Evolutionary conservation across 2,329 filamentous ascomycete species (phyloP), one percentile per base, ranked within the genome.

Genomic region (Curvularia verruculosa): DNA sequence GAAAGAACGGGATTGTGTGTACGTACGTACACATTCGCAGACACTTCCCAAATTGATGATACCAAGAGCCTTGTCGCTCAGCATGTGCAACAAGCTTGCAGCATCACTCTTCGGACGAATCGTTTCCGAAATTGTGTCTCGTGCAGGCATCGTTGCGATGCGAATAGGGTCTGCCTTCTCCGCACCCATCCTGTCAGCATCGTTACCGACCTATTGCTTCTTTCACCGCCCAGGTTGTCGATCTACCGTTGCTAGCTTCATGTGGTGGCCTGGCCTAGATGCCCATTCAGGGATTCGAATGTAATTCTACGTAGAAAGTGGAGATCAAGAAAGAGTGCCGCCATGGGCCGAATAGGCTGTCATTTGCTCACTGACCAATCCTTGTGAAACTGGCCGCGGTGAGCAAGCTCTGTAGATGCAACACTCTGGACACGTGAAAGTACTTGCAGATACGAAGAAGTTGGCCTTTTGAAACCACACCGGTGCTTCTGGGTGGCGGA

Each of bases 281-380:
- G 29, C 18, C 29, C 36, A 29, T 31, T 34, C 48, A 41, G 5
- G 39, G 9, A 24, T 24, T 43, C 34, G 15, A 8, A 44, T 47
- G 12, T 19, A 29, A 40, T 18, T 23, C 29, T 37, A 56, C 43
- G 29, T 49, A 43, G 43, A 24, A 21, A 48, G 48, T 37, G 29
- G 21, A 19, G 29, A 19, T 49, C 36, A 52, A 56, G 51, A 41
- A 48, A 50, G 48, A 45, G 48, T 34, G 37, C 19, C 24, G 21
- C 36, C 28, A 34, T 50, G 46, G 45, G 24, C 44, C 43, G 28
- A 48, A 48, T 18, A 18, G 12, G 47, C 15, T n/a, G n/a, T 37
- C 21, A 18, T 26, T 31, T 19, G 41, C 24, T 40, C 29, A 52
- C 12, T 44, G 41, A 24, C 47, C n/a, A 34, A 31, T 40, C 19